phyloP scores from a whole-genome alignment of 1,139 yeast genomes.

The Meyerozyma guilliermondii region DNA sequence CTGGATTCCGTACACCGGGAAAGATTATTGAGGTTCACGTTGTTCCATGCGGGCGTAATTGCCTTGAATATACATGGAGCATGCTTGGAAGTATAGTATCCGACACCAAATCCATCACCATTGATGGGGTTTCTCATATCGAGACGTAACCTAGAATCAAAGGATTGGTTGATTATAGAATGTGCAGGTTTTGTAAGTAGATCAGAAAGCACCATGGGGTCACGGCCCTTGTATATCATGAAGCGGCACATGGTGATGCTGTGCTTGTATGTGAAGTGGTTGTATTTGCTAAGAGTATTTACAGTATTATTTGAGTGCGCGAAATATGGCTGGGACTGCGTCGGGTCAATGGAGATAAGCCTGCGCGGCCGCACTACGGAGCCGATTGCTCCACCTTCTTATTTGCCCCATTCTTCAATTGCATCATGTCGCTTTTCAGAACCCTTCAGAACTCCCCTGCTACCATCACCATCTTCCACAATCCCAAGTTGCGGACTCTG shows the following conservation, averaged over 20 bases:
- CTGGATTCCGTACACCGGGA: constrained; percentile 83
- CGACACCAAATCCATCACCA: constrained; percentile 98
- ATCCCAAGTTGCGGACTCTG: constrained; percentile 30
- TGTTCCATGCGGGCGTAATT: constrained; percentile 97
- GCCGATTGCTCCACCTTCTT: not conserved
- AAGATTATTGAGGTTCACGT: constrained; percentile 77
- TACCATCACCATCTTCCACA: constrained; percentile 41
- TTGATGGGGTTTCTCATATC: constrained; percentile 90
- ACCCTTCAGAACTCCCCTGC: constrained; percentile 43
- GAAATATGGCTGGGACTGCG: not conserved
- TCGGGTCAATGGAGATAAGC: not conserved
- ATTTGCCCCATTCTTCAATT: not conserved
- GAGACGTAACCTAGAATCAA: constrained; percentile 80
- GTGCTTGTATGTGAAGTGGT: no score
- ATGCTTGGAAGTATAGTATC: constrained; percentile 70
- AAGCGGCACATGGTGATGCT: constrained; percentile 42
- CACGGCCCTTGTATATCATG: constrained; percentile 51
- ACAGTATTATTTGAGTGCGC: no score
- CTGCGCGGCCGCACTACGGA: not conserved
- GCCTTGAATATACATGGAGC: constrained; percentile 75
- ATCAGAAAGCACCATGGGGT: constrained; percentile 81
- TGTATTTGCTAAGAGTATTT: no score
- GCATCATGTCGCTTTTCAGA: constrained; percentile 33
- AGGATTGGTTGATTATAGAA: constrained; percentile 92
- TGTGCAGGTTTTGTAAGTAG: constrained; percentile 92